Base-by-base conservation (phyloP, 306 rosid genomes). In the Leucaena leucocephala region DNA sequence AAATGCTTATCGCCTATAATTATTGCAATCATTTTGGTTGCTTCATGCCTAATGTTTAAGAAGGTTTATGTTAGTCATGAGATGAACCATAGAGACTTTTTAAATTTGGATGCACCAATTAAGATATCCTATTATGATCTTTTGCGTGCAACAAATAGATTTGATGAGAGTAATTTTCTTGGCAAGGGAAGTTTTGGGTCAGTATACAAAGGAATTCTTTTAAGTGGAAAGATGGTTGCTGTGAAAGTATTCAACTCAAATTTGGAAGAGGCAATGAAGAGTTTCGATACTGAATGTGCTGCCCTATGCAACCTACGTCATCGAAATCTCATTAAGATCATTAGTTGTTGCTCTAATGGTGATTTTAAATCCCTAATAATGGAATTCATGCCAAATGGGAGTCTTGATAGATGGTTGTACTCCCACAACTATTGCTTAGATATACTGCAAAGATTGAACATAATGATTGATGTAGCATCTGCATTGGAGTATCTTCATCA, bases 381-480 rank as follows among this genome's bases (percentile, higher is more conserved):
- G 72, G 72, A 68, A 4, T 43, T 68, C 13, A 68, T 68, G 52
- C 1, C 72, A 68, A 68, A 10, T 68, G 54, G 54, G 11, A 68
- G 72, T 43, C 72, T 68, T 68, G 54, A 68, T 0, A 68, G 1
- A 43, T 68, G 54, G 52, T 68, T 68, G 38, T 68, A 68, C 14
- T 68, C 72, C 0, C 54, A 68, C 11, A 43, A 68, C 17, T 19
- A 40, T 43, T 43, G 52, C 0, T 68, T 68, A 21, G 2, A 42
- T 43, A 3, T 68, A 5, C 12, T 42, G 10, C 52, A 42, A 68
- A 42, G 72, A 15, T 19, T 68, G 36, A 43, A 68, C 0, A 68
- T 68, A 68, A 42, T 68, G 72, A 43, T 68, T 42, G 72, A 68
- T 19, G 72, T 68, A 36, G 72, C 72, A n/a, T 68, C 4, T 2